phyloP scores from a whole-genome alignment of 2,329 filamentous ascomycete species.

The Diaporthe capsici region DNA sequence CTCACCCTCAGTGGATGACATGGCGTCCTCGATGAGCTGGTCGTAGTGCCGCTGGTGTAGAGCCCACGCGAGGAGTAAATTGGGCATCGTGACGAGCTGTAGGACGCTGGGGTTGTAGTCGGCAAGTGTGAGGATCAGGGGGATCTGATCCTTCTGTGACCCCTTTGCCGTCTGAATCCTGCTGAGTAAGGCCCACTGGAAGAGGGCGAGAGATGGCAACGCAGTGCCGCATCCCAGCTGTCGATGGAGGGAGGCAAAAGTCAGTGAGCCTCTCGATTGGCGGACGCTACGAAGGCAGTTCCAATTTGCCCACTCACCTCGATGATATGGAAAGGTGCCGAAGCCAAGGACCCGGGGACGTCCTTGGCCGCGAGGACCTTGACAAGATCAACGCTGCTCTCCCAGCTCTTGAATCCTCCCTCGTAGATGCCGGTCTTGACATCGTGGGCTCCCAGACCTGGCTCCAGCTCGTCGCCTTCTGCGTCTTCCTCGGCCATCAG shows the following conservation, averaged over 20 bases:
- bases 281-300: constrained; percentile 16
- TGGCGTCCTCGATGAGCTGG: constrained; percentile 59
- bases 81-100: constrained; percentile 83
- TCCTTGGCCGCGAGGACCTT: constrained; percentile 70
- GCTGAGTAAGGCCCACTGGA: constrained; percentile 67
- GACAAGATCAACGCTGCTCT: constrained; percentile 85
- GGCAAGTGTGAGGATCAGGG: constrained; percentile 75
- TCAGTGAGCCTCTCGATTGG: constrained; percentile 43
- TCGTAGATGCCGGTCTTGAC: constrained; percentile 88
- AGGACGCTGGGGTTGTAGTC: constrained; percentile 87
- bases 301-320: constrained; percentile 61
- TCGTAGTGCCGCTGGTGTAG: constrained; percentile 58
- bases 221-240: constrained; percentile 86
- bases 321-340: constrained; percentile 60
- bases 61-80: constrained; percentile 80
- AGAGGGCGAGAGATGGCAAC: constrained; percentile 79
- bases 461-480: constrained; percentile 54
- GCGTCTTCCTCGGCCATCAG: constrained; percentile 80
- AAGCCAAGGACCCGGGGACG: constrained; percentile 50
- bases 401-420: constrained; percentile 92
- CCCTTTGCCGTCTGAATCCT: constrained; percentile 30
- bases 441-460: constrained; percentile 76
- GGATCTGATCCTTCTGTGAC: constrained; percentile 42
- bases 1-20: constrained; percentile 67
- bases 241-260: constrained; percentile 35